Evolutionary conservation across 495 filamentous ascomycete genomes (phyloP), one percentile per base, ranked within the genome.

Genomic region (Lichenothelia convexa): DNA sequence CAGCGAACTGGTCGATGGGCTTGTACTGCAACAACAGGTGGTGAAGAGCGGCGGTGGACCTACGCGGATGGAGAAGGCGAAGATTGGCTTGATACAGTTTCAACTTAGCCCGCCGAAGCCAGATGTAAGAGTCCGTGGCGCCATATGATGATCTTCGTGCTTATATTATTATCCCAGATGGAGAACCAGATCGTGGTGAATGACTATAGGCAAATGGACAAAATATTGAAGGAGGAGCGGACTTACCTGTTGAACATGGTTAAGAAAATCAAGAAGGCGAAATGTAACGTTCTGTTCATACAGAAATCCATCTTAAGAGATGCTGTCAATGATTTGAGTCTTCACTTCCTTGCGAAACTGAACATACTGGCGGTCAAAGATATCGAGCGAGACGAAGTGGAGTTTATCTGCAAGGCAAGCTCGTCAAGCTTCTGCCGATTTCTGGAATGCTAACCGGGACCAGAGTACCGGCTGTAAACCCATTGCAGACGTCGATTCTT

Each of bases 391-490:
- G 89, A 97, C 54, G 89, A 97, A 60, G 80, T 97, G 39, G 89
- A 97, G 58, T 97, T 97, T 62, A 79, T 97, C 55, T 94, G 87
- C 80, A 95, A 92, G n/a, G n/a, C n/a, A n/a, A n/a, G n/a, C n/a
- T n/a, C n/a, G n/a, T n/a, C n/a, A 26, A 21, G 12, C 18, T 4
- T 2, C 3, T 0, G 4, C 24, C n/a, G n/a, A n/a, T n/a, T 16
- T 15, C 3, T 27, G 15, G 4, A 30, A 4, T 16, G 13, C 32
- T 44, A 20, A 44, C 21, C 38, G 35, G 66, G n/a, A n/a, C n/a
- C n/a, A n/a, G 67, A 73, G 75, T 39, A 87, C 86, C 16, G 89
- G 89, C 56, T 97, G 89, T 70, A 97, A 97, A 65, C 89, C 89
- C 34, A 91, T 97, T 46, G 89, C 89, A 46, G 92, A 97, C 59